Base-by-base conservation (phyloP, 2,329 filamentous ascomycete genomes). In the Hymenoscyphus albidus region DNA sequence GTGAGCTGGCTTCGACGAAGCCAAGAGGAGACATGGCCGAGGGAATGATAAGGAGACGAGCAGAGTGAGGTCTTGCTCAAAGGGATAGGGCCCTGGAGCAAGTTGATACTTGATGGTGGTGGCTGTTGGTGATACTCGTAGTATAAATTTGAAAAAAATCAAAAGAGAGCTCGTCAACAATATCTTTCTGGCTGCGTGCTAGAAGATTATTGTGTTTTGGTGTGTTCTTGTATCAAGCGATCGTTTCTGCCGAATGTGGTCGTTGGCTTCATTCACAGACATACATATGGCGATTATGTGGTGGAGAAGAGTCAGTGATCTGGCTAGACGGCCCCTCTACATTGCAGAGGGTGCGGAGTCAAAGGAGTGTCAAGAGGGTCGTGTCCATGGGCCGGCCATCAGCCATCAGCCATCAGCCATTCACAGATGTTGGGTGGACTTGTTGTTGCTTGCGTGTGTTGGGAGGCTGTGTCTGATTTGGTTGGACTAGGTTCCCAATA, bases 1-100 rank as follows among this genome's bases (percentile, higher is more conserved):
- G 81, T 57, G 94, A 98, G 72, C 85, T 88, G 70, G 94, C 95
- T 81, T 97, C 91, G 72, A 95, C 62, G 31, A 58, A 62, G 16
- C 16, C 18, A 14, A 31, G 48, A 27, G 48, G 48, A 54, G 48
- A 18, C 48, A 54, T 54, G 48, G 10, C 18, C 10, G 48, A 51
- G n/a, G 48, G 18, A 5, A 13, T 13, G 48, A 54, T 22, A 10
- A 5, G 18, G 9, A 22, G 18, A 12, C 3, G 27, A 27, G 18
- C 6, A 27, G 18, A 54, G 9, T 18, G 10, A 7, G 48, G 10
- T 54, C 48, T 54, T 27, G 18, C 18, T 18, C 18, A 18, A 16
- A 48, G 18, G 35, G 35, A 35, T 7, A 35, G 35, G 35, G 35
- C 35, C 35, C 35, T 35, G 4, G 35, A 10, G 9, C 6, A 35